Percentiles rank a stretch among this genome's conserved stretches.
These are phyloP conservation scores for Phytophthora kernoviae DNA, from an alignment of 352 stramenopile genomes.

Conservation along the genomic window DNA sequence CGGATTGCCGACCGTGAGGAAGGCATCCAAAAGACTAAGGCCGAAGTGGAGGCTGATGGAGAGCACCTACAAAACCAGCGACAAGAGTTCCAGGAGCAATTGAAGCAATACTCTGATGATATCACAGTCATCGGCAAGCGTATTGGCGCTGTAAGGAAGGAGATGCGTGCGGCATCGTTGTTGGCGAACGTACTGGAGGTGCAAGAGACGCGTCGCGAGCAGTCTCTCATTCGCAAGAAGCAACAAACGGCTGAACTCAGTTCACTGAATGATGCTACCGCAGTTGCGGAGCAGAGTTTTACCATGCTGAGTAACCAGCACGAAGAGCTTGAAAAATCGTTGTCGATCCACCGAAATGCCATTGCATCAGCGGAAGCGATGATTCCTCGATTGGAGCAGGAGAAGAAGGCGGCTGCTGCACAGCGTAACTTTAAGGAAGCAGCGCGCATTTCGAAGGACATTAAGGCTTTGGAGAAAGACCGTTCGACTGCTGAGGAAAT, in stretches of 20 bases:
- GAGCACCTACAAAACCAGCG: slow-evolving; percentile 65
- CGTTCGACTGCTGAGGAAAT: slow-evolving; percentile 77
- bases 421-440: slow-evolving; percentile 90
- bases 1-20: slow-evolving; percentile 79
- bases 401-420: slow-evolving; percentile 78
- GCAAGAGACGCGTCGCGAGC: slow-evolving; percentile 71
- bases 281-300: slow-evolving; percentile 78
- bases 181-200: slow-evolving; percentile 71
- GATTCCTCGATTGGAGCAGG: slow-evolving; percentile 77
- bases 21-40: slow-evolving; percentile 73
- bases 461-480: slow-evolving; percentile 88
- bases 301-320: slow-evolving; percentile 75
- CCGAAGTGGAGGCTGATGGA: slow-evolving; percentile 72
- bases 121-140: slow-evolving; percentile 66
- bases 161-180: slow-evolving; percentile 70
- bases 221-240: slow-evolving; percentile 74
- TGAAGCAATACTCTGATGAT: slow-evolving; percentile 54
- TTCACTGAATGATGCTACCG: slow-evolving; percentile 66
- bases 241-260: slow-evolving; percentile 74
- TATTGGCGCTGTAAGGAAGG: slow-evolving; percentile 63
- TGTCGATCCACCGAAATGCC: slow-evolving; percentile 75
- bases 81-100: slow-evolving; percentile 53
- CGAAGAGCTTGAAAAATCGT: slow-evolving; percentile 77
- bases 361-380: slow-evolving; percentile 82
- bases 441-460: slow-evolving; percentile 84